Conservation (phyloP, 1,284 basidiomycete species). For the Moniliophthora roreri region DNA sequence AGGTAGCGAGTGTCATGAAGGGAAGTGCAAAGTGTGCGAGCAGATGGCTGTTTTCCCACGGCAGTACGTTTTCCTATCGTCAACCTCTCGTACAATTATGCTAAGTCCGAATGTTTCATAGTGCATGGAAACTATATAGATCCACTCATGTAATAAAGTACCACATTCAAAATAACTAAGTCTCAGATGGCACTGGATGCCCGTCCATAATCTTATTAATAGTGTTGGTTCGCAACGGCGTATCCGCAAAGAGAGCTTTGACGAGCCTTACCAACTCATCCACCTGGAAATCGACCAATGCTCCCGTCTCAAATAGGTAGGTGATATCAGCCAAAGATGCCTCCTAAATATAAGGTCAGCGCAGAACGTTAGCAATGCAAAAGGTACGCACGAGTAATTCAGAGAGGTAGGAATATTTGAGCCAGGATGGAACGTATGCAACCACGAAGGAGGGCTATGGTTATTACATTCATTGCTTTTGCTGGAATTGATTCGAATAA, state of each 20-base stretch:
- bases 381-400: slow-evolving; percentile 74
- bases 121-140: not conserved
- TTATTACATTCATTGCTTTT: too few species aligned
- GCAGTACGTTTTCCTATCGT: too few species aligned
- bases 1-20: too few species aligned
- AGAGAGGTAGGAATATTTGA: slow-evolving; percentile 91
- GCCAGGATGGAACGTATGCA: slow-evolving; percentile 86
- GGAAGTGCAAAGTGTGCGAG: too few species aligned
- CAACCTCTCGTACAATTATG: too few species aligned
- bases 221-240: slow-evolving; percentile 77
- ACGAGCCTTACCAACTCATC: slow-evolving; percentile 84
- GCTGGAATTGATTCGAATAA: too few species aligned
- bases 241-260: slow-evolving; percentile 89
- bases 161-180: not conserved
- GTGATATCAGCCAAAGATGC: slow-evolving; percentile 93
- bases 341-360: slow-evolving; percentile 50
- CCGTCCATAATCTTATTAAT: slow-evolving; percentile 70
- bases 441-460: slow-evolving; percentile 66
- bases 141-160: not conserved
- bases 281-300: slow-evolving; percentile 87
- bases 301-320: slow-evolving; percentile 90
- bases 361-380: slow-evolving; percentile 1
- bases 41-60: too few species aligned
- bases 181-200: slow-evolving; percentile 39
- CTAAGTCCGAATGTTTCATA: too few species aligned